phyloP scores from a whole-genome alignment of 306 rosid genomes.

The Carpinus fangiana region DNA sequence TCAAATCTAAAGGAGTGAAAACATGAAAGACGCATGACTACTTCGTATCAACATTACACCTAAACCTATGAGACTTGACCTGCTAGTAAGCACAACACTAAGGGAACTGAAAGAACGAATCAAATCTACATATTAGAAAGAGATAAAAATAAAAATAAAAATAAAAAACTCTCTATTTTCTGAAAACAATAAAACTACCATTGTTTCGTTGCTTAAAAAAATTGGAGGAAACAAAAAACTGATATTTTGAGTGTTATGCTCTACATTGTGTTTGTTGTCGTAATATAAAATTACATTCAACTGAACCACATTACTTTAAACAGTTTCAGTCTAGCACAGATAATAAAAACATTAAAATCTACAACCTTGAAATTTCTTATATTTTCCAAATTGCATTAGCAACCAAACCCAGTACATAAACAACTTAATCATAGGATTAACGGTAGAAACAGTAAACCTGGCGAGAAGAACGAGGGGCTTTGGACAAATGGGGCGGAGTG shows the following conservation, averaged over 20 bases:
- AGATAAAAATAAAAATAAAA: neutral
- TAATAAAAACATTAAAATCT: neutral
- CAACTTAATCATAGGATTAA: neutral
- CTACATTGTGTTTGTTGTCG: neutral
- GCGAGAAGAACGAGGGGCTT: constrained; percentile 57
- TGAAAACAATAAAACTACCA: neutral
- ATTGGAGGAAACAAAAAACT: neutral
- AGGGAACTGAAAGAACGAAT: neutral
- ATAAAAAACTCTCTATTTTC: no score
- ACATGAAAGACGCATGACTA: constrained; percentile 45
- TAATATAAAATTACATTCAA: neutral
- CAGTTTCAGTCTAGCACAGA: neutral
- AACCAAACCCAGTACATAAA: constrained; percentile 25
- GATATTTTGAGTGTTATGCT: neutral
- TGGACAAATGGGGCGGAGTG: constrained; percentile 61
- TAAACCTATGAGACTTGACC: constrained; percentile 13
- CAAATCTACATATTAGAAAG: neutral
- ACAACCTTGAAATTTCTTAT: neutral
- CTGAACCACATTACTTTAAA: neutral
- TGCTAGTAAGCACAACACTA: neutral
- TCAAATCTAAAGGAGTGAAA: constrained; percentile 54
- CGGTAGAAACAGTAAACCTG: constrained; percentile 61
- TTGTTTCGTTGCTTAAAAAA: neutral
- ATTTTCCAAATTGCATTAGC: constrained; percentile 17
- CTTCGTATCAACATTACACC: constrained; percentile 28